A percentile compares a stretch with the other conserved stretches of the same genome.
Conservation (phyloP, 2,329 filamentous ascomycete genomes). For the Exutisphaerella laricina region DNA sequence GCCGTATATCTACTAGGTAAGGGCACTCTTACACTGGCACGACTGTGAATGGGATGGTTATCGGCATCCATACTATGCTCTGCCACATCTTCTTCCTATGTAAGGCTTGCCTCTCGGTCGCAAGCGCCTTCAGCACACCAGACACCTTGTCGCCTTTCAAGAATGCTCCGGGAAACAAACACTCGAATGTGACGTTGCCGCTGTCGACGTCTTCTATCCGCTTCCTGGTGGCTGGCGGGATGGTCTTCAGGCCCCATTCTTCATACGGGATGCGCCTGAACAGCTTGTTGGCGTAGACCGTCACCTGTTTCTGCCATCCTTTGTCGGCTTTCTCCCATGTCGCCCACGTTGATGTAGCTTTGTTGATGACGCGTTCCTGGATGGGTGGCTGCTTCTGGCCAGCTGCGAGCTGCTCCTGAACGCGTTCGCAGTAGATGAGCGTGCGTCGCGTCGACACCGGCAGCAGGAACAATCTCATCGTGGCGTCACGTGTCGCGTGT, state of each 20-base stretch:
- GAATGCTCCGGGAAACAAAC: constrained; percentile 65
- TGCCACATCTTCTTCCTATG: constrained; percentile 73
- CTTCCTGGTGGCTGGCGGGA: constrained; percentile 71
- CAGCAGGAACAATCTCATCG: constrained; percentile 88
- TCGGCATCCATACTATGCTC: constrained; percentile 76
- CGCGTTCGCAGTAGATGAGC: constrained; percentile 83
- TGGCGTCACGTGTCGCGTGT: constrained; percentile 1
- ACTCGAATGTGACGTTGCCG: constrained; percentile 49
- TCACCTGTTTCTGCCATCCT: constrained; percentile 81
- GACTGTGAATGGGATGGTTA: constrained; percentile 74
- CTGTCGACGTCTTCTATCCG: constrained; percentile 59
- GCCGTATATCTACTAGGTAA: not conserved
- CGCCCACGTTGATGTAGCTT: constrained; percentile 73
- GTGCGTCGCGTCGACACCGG: constrained; percentile 88
- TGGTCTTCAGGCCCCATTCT: constrained; percentile 96
- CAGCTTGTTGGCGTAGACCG: constrained; percentile 77
- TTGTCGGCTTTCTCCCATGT: constrained; percentile 70
- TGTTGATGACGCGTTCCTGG: constrained; percentile 64
- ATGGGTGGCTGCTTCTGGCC: constrained; percentile 52
- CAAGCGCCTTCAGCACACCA: constrained; percentile 62
- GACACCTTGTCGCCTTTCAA: constrained; percentile 58
- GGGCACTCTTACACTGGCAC: constrained; percentile 67
- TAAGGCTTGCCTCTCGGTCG: constrained; percentile 71
- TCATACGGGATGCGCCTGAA: constrained; percentile 87
- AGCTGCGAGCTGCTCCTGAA: constrained; percentile 37